These are phyloP conservation scores for Aureobasidium sp. DNA, from an alignment of 2,329 filamentous ascomycete genomes.

Conservation along the genomic window DNA sequence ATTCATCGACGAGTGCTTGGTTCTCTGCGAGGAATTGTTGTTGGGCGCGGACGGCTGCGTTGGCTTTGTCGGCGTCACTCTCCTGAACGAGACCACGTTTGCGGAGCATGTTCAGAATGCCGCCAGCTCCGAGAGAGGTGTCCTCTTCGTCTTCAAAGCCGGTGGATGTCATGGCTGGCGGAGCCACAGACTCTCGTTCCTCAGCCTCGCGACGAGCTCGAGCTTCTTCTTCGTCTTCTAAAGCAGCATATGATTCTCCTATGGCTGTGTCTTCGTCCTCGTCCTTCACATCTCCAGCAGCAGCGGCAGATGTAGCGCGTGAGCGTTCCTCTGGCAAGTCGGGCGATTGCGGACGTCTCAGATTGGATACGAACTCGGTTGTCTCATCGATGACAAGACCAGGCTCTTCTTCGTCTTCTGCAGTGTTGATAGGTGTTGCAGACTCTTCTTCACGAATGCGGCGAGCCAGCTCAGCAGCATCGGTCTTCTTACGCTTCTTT, in stretches of 20 bases:
- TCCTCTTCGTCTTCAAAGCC: constrained; percentile 82
- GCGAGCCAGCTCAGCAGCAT: constrained; percentile 79
- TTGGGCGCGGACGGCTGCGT: constrained; percentile 56
- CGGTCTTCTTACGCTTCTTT: constrained; percentile 83
- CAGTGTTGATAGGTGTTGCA: constrained; percentile 50
- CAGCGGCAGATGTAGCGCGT: constrained; percentile 17
- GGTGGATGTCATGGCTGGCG: constrained; percentile 51
- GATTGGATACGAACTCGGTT: constrained; percentile 83
- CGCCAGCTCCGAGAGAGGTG: constrained; percentile 66
- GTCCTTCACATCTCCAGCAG: constrained; percentile 44
- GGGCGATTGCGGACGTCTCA: constrained; percentile 57
- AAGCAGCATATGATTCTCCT: constrained; percentile 28
- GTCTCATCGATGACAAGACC: constrained; percentile 94
- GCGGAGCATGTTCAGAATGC: constrained; percentile 72
- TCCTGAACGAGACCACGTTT: constrained; percentile 75
- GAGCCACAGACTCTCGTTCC: constrained; percentile 26
- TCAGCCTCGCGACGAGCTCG: constrained; percentile 36
- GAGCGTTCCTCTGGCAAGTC: constrained; percentile 28
- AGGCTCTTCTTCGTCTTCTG: constrained; percentile 46
- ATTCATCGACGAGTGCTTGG: constrained; percentile 66
- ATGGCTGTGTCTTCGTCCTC: constrained; percentile 39
- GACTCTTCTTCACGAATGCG: constrained; percentile 62
- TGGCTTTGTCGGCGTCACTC: constrained; percentile 45
- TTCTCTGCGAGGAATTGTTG: constrained; percentile 76
- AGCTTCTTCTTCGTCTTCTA: constrained; percentile 43